Evolutionary conservation across 2,329 filamentous ascomycete genomes (phyloP).

Genomic region (Alternaria arborescens): DNA sequence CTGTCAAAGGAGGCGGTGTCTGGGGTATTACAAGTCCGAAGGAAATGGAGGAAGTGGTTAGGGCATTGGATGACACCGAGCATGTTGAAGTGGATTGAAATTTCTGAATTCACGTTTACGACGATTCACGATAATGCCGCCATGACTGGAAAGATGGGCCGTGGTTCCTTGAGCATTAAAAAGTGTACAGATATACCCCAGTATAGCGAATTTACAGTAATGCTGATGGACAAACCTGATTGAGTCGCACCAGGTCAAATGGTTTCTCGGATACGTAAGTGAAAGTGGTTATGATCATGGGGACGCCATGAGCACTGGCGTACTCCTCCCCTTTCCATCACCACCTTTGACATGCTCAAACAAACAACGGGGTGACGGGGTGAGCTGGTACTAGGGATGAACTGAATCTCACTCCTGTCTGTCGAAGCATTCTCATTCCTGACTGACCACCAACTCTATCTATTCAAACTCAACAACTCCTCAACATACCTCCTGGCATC

Average conservation of each 20-base stretch:
- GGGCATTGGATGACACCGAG: slow-evolving; percentile 59
- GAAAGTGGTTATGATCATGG: too few relatives aligned
- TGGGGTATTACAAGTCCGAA: slow-evolving; percentile 88
- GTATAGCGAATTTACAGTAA: not conserved
- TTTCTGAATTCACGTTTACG: not conserved
- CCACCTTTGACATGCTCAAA: not conserved
- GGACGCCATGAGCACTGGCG: too few relatives aligned
- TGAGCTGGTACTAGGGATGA: not conserved
- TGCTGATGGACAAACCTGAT: not conserved
- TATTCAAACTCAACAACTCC: slow-evolving; percentile 70
- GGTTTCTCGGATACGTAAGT: too few relatives aligned
- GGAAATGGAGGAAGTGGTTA: slow-evolving; percentile 58
- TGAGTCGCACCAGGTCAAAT: not conserved
- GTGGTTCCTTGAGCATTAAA: not conserved
- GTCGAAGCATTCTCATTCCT: not conserved
- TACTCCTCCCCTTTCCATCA: too few relatives aligned
- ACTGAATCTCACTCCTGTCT: not conserved
- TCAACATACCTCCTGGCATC: slow-evolving; percentile 81
- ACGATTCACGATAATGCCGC: not conserved
- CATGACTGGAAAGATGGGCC: too few relatives aligned
- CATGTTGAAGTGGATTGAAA: slow-evolving; percentile 19
- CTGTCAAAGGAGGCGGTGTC: slow-evolving; percentile 86
- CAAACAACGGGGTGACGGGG: not conserved
- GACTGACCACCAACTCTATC: not conserved
- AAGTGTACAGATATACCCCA: slow-evolving; percentile 8